A percentile compares a stretch with the other conserved stretches of the same genome.
These are phyloP conservation scores for Candida coquimbonensis DNA, from an alignment of 805 yeast genomes.

Conservation along the genomic window DNA sequence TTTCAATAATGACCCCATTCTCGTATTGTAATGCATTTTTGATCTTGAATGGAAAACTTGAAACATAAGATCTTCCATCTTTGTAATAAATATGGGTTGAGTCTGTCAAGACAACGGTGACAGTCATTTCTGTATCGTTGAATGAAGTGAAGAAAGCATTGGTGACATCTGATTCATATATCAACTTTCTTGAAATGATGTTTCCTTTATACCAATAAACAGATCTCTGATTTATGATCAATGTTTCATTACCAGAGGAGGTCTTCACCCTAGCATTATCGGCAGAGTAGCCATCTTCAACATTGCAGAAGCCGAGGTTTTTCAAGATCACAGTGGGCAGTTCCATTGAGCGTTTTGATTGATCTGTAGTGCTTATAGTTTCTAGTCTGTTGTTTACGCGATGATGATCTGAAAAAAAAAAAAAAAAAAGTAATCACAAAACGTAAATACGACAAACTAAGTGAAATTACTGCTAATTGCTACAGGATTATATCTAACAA, in stretches of 20 bases:
- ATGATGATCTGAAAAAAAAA: not conserved
- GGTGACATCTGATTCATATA: conserved; percentile 43
- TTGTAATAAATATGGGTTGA: conserved; percentile 55
- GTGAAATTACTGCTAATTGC: not conserved
- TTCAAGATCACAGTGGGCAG: conserved; percentile 3
- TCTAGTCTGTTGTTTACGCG: not conserved
- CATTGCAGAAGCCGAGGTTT: conserved; percentile 1
- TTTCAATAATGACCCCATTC: conserved; percentile 60
- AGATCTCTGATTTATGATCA: conserved; percentile 9
- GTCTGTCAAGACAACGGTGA: conserved; percentile 56
- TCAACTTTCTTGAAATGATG: conserved; percentile 39
- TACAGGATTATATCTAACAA: not conserved
- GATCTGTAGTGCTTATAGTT: not conserved
- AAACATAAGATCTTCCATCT: conserved; percentile 51
- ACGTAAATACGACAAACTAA: not conserved
- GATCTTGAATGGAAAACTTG: conserved; percentile 65
- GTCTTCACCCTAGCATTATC: conserved; percentile 2
- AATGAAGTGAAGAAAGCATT: conserved; percentile 59
- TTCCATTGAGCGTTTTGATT: conserved; percentile 1
- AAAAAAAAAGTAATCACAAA: not conserved
- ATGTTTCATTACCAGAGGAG: conserved; percentile 11
- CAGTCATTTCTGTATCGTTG: conserved; percentile 26
- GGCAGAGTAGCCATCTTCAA: not conserved
- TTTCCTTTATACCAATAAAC: conserved; percentile 43
- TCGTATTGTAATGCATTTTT: conserved; percentile 56